Evolutionary conservation across 2,329 filamentous ascomycete genomes (phyloP).

Genomic region (Penicillium brasilianum): DNA sequence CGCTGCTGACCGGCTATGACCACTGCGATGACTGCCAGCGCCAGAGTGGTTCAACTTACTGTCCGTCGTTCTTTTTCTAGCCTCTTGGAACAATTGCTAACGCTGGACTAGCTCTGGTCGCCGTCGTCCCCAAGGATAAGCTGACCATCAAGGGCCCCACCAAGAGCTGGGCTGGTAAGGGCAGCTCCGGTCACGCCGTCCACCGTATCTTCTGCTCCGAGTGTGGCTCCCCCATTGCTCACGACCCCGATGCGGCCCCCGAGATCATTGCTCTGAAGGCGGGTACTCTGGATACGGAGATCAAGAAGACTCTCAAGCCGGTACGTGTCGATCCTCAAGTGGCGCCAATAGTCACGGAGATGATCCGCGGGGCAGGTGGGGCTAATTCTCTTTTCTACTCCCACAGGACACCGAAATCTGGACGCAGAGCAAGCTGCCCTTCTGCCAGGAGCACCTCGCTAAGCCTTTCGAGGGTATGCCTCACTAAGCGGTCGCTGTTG

Average conservation of each 20-base stretch:
- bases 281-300: slow-evolving; percentile 65
- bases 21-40: slow-evolving; percentile 77
- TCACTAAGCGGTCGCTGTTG: slow-evolving; percentile 45
- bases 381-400: neutral
- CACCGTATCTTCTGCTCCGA: slow-evolving; percentile 73
- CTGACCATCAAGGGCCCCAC: slow-evolving; percentile 66
- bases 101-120: slow-evolving; percentile 60
- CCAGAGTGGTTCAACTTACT: slow-evolving; percentile 71
- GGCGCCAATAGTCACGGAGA: neutral
- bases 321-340: slow-evolving; percentile 25
- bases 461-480: slow-evolving; percentile 70
- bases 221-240: slow-evolving; percentile 71
- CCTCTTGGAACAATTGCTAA: neutral
- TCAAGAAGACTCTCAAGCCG: slow-evolving; percentile 72
- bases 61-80: slow-evolving; percentile 25
- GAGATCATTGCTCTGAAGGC: slow-evolving; percentile 73
- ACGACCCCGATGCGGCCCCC: slow-evolving; percentile 72
- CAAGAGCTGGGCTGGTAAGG: slow-evolving; percentile 67
- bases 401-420: slow-evolving; percentile 67
- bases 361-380: neutral
- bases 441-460: slow-evolving; percentile 68
- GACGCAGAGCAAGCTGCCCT: slow-evolving; percentile 71
- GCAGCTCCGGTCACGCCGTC: slow-evolving; percentile 65
- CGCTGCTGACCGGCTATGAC: slow-evolving; percentile 63
- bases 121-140: slow-evolving; percentile 69